Conservation (phyloP, 805 yeast genomes). For the Torulaspora delbrueckii region DNA sequence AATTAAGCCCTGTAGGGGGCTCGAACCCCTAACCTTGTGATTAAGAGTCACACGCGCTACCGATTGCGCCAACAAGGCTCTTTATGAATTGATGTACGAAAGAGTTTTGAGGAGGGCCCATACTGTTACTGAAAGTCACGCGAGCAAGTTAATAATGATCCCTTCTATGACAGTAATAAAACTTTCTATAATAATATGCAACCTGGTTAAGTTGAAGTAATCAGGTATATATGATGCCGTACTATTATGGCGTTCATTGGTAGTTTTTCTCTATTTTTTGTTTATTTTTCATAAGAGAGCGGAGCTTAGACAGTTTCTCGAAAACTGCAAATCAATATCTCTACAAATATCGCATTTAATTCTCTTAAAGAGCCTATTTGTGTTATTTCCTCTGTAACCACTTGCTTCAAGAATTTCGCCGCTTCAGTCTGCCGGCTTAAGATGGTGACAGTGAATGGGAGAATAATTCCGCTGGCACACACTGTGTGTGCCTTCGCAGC, state of each 20-base stretch:
- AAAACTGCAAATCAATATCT: neutral
- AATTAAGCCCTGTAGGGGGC: constrained; percentile 25
- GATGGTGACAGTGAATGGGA: constrained; percentile 52
- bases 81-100: constrained; percentile 12
- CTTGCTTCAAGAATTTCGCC: neutral
- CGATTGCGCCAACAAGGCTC: constrained; percentile 26
- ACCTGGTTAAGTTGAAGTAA: no score
- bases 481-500: constrained; percentile 68
- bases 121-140: no score
- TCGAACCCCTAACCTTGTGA: constrained; percentile 27
- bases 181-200: no score
- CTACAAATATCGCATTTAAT: neutral
- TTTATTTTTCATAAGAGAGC: no score
- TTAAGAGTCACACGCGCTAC: constrained; percentile 26
- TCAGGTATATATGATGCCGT: no score
- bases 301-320: no score
- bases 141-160: no score
- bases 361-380: neutral
- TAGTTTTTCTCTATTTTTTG: no score
- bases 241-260: no score
- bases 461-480: constrained; percentile 65
- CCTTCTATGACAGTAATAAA: no score
- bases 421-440: neutral
- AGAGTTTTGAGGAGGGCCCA: neutral
- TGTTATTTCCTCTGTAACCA: neutral